Base-by-base conservation (phyloP, 208 protist genomes). In the Acanthamoeba healyi region DNA sequence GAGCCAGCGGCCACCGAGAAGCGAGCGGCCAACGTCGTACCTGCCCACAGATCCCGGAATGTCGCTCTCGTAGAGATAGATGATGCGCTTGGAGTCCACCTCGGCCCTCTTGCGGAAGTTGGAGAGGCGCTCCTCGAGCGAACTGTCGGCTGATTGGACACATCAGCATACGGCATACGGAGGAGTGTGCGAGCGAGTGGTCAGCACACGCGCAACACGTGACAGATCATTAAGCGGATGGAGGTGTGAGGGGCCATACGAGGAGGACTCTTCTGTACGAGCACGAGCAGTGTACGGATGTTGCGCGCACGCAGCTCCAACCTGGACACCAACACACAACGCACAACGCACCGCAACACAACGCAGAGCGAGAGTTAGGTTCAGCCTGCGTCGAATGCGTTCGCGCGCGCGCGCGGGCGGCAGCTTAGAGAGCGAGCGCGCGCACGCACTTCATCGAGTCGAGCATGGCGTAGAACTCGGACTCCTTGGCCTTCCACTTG, bases 401-500 rank as follows among this genome's bases (percentile, higher is more conserved):
- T 4, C 12, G 44, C 44, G 44, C 12, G 44, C 12, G 44, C 44
- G 65, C 38, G 32, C 7, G 10, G n/a, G 36, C 38, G 67, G 56
- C 29, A 74, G 17, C n/a, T 4, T 17, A 24, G 29, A 6, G 15
- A 24, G 19, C 58, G 58, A 34, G 15, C 5, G 36, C 1, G n/a
- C 65, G n/a, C 9, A 1, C 70, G 70, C 29, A 79, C 70, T 46
- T 79, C 36, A 79, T 79, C 36, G 70, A 79, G 29, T 88, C 79
- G 32, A 88, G 51, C 46, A 88, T 65, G 79, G 40, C n/a, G 32
- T 63, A 44, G 44, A 88, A 88, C 44, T 88, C 79, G 49, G 44
- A 2, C 44, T 88, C 79, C 51, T 88, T 88, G 46, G 42, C 79
- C 51, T 61, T 51, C 79, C 79, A 88, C 79, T 88, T 88, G 29